A percentile compares a stretch with the other conserved stretches of the same genome.
These are phyloP conservation scores for Thielaviopsis musarum DNA, from an alignment of 2,329 filamentous ascomycete genomes.

Conservation along the genomic window DNA sequence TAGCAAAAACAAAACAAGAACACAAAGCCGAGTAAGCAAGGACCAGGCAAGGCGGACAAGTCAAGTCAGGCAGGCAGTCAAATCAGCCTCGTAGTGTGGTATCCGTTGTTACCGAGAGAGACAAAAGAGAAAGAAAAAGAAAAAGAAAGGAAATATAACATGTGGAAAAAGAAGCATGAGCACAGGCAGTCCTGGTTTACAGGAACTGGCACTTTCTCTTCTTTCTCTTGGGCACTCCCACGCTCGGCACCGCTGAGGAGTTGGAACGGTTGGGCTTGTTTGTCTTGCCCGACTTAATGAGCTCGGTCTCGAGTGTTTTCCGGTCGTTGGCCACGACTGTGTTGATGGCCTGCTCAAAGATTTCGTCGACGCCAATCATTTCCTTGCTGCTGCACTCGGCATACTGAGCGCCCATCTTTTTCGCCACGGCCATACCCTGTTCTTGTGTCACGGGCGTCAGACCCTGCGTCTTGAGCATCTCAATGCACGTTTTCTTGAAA, in stretches of 20 bases:
- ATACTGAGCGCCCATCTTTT: constrained; percentile 88
- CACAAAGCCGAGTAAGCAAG: not conserved
- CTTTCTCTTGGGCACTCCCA: constrained; percentile 45
- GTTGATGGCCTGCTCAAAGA: constrained; percentile 83
- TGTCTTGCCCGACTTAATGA: constrained; percentile 20
- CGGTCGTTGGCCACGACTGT: constrained; percentile 71
- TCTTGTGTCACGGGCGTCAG: constrained; percentile 86
- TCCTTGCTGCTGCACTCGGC: constrained; percentile 99
- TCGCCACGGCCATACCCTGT: constrained; percentile 73
- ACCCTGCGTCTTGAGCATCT: constrained; percentile 95
- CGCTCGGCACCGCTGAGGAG: constrained; percentile 14
- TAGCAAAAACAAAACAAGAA: constrained; percentile 15
- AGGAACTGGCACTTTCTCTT: constrained; percentile 54
- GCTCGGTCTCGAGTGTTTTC: constrained; percentile 40
- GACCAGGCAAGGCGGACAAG: not conserved
- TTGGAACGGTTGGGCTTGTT: constrained; percentile 16
- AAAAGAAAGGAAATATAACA: constrained; percentile 13
- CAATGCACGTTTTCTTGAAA: constrained; percentile 89
- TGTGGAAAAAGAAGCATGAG: constrained; percentile 9
- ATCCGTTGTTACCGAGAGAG: not conserved
- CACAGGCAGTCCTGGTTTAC: constrained; percentile 24
- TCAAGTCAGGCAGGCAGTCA: not conserved
- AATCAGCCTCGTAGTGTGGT: not conserved
- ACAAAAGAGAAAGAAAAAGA: constrained; percentile 9
- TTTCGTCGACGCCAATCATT: constrained; percentile 88